These are phyloP conservation scores for Dothistroma pini DNA, from an alignment of 2,329 filamentous ascomycete species.

Conservation along the genomic window DNA sequence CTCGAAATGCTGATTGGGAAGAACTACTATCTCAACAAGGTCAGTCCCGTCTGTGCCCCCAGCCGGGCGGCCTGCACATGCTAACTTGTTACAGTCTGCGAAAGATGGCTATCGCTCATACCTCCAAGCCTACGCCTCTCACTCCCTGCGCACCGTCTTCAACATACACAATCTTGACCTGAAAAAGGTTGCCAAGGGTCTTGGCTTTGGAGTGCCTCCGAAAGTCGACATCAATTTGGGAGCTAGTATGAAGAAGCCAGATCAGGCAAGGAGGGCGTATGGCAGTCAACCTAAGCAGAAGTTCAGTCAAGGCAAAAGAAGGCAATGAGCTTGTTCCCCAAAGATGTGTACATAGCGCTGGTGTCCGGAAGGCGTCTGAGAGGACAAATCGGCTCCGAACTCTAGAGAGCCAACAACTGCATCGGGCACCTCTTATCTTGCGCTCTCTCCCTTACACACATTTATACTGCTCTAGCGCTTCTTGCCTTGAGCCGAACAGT, in stretches of 20 bases:
- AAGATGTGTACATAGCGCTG: too few relatives aligned
- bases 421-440: too few relatives aligned
- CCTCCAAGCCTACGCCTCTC: slow-evolving; percentile 89
- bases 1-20: slow-evolving; percentile 90
- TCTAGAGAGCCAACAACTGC: too few relatives aligned
- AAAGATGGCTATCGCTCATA: slow-evolving; percentile 82
- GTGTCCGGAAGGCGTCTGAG: too few relatives aligned
- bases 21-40: slow-evolving; percentile 97
- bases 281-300: slow-evolving; percentile 71
- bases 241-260: slow-evolving; percentile 69
- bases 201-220: slow-evolving; percentile 74
- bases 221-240: slow-evolving; percentile 75
- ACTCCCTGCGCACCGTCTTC: slow-evolving; percentile 77
- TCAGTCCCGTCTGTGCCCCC: slow-evolving; percentile 32
- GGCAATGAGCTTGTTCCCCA: background rate
- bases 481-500: too few relatives aligned
- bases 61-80: background rate
- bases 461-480: too few relatives aligned
- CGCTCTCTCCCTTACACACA: too few relatives aligned
- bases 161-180: slow-evolving; percentile 79
- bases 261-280: slow-evolving; percentile 69
- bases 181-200: slow-evolving; percentile 78
- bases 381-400: too few relatives aligned
- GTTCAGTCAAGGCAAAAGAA: slow-evolving; percentile 14
- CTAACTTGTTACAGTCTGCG: slow-evolving; percentile 47